These are phyloP conservation scores for Kwoniella dendrophila DNA, from an alignment of 768 basidiomycete genomes.

Conservation along the genomic window DNA sequence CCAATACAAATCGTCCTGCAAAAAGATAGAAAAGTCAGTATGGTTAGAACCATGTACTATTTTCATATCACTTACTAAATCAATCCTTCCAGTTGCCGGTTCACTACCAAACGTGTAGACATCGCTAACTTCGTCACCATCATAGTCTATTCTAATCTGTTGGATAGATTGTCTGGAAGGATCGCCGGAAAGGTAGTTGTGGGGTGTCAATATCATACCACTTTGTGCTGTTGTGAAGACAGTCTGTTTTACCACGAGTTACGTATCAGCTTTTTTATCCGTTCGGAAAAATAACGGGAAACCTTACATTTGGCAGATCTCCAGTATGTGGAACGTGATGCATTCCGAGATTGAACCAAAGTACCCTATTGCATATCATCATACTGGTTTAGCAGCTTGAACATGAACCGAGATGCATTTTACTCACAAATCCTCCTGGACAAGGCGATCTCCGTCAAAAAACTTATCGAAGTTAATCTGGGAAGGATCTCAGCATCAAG, in stretches of 20 bases:
- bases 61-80: slow-evolving; percentile 24
- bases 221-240: slow-evolving; percentile 38
- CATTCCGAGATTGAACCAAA: slow-evolving; percentile 51
- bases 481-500: slow-evolving; percentile 21
- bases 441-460: slow-evolving; percentile 52
- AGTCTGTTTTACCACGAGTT: too few species aligned
- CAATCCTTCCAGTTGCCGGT: slow-evolving; percentile 19
- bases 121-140: slow-evolving; percentile 24
- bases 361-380: slow-evolving; percentile 5
- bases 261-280: too few species aligned
- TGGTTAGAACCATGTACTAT: too few species aligned
- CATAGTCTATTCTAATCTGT: slow-evolving; percentile 49
- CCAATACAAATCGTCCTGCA: slow-evolving; percentile 23
- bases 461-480: slow-evolving; percentile 52
- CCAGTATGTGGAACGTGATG: slow-evolving; percentile 49
- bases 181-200: slow-evolving; percentile 51
- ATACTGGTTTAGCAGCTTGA: neutral
- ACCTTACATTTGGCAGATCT: slow-evolving; percentile 50
- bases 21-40: neutral
- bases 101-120: slow-evolving; percentile 33
- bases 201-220: slow-evolving; percentile 47
- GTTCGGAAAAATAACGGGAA: too few species aligned
- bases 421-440: slow-evolving; percentile 52
- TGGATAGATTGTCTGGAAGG: slow-evolving; percentile 48
- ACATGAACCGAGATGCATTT: neutral